Evolutionary conservation across 305 asterid species (phyloP), one percentile per base, ranked within the genome.

Genomic region (Fraxinus dipetala): DNA sequence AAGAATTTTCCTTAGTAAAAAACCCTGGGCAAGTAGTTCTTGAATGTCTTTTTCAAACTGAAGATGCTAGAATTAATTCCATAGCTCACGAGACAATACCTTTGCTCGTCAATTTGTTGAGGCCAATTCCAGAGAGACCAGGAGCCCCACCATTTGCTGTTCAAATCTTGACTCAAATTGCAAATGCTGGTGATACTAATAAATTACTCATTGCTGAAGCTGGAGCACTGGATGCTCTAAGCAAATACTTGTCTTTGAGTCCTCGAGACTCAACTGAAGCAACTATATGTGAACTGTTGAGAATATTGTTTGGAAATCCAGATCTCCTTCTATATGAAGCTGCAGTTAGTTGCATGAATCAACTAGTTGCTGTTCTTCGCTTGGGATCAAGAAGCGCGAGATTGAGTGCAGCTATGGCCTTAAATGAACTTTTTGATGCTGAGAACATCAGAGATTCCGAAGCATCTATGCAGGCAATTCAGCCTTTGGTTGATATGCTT

Each of bases 381-480:
- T 90, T 93, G 94, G 99, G 99, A 72, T 91, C 97, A 67, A 92
- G 97, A 87, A 88, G 82, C 48, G 93, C 99, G 36, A 90, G 98
- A 82, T 84, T 92, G 78, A 93, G 97, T 83, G 92, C 99, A 81
- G 95, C 91, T 77, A 85, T 88, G 85, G 97, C 99, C 65, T 88
- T 95, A 63, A 80, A 76, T 78, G 92, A 91, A 81, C 97, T 95
- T 61, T 95, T 92, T 79, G 85, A 88, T 86, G 90, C 93, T 14
- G 94, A 90, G 84, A 79, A 88, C 61, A 83, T 92, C 76, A 89
- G 97, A 85, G 87, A 90, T 84, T 91, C 91, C 78, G 99, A 95
- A 86, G 86, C 91, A 51, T 89, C 98, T 14, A 28, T 81, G 45
- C 97, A 95, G 78, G 99, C 99, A 70, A 84, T 92, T 83, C 97